Evolutionary conservation across 2,329 filamentous ascomycete species (phyloP), one percentile per base, ranked within the genome.

Genomic region (Fusarium beomiforme): DNA sequence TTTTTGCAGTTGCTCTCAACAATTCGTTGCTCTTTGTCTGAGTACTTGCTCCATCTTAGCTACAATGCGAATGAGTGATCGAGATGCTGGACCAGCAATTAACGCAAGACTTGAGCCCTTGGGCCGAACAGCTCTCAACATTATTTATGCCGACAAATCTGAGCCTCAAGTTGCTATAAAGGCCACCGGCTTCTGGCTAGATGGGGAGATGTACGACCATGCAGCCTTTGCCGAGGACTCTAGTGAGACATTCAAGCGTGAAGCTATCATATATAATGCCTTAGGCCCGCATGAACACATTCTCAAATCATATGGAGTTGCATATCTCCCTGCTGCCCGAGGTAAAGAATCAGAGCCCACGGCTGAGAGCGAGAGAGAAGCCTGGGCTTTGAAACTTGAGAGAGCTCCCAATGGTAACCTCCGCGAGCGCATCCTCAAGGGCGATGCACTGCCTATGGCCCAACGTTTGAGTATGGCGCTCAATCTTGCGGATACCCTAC

Each of bases 291-390:
- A 54, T 3, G 0, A 3, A 8, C 24, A 54, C 1, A 42, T 54
- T 0, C 36, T 54, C 1, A 54, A 24, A 23, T 54, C 51, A 24
- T 43, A 8, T n/a, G 11, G 51, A 0, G 51, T 2, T 43, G n/a
- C 26, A 33, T 43, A 33, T 2, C 0, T 54, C 2, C 36, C 36
- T 1, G 3, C 50, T 23, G 4, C n/a, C 2, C 1, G 6, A 2
- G 6, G 7, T 11, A 3, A 29, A 29, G 34, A 19, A 21, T 16
- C 13, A 2, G 34, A 53, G 2, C 19, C 2, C 2, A 17, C 5
- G 12, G 19, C 17, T 1, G 8, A 39, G 0, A 3, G 2, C 2
- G 12, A 53, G 5, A 23, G n/a, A 11, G 50, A 43, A 1, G 36
- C 50, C 11, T 54, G n/a, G 50, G 26, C 50, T 6, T 3, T 42